Evolutionary conservation across 2,329 filamentous ascomycete genomes (phyloP).

Genomic region (Fusarium mangiferae): DNA sequence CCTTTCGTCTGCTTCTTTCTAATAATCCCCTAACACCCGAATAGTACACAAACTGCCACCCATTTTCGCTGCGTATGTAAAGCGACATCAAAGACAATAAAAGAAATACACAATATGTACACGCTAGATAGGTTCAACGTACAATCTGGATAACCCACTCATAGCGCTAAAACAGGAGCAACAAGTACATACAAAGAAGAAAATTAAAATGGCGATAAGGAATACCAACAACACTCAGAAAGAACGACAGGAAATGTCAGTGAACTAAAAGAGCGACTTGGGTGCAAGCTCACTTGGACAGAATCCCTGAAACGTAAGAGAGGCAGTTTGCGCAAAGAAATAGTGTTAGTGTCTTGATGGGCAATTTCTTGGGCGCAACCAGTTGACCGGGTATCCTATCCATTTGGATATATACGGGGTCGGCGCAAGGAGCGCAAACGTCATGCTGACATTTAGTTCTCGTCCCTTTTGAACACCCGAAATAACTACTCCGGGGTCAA

Average conservation of each 20-base stretch:
- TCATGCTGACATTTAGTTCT: neutral
- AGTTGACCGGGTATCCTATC: neutral
- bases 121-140: neutral
- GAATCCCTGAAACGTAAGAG: neutral
- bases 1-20: neutral
- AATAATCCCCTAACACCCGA: neutral
- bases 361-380: neutral
- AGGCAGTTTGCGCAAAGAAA: neutral
- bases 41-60: slow-evolving; percentile 2
- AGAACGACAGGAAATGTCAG: neutral
- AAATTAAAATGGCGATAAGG: neutral
- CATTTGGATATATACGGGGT: neutral
- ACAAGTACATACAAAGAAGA: neutral
- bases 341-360: neutral
- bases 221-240: neutral
- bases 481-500: neutral
- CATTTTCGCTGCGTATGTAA: neutral
- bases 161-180: neutral
- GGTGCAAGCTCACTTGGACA: neutral
- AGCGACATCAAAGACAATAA: neutral
- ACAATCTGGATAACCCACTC: neutral
- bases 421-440: neutral
- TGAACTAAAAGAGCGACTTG: neutral
- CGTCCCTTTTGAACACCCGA: neutral
- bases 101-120: neutral